Evolutionary conservation across 176 grass and related monocot genomes (phyloP), one percentile per base, ranked within the genome.

Genomic region (Puya raimondii): DNA sequence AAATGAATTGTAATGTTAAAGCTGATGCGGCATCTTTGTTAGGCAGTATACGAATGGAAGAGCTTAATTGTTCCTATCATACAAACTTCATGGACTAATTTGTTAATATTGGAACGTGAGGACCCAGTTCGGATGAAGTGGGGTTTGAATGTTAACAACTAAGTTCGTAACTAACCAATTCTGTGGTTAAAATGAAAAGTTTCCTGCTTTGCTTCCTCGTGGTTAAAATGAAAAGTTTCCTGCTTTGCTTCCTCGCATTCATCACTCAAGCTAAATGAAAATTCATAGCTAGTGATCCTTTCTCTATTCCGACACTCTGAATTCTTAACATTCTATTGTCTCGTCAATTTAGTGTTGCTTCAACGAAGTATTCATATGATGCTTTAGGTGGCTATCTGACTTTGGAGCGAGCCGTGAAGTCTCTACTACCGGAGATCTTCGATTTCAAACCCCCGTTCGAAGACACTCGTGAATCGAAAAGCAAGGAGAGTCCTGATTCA

Each of bases 341-440:
- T 61, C 21, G 21, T 21, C 56, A 15, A 22, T 67, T 16, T 18
- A 67, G 50, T 54, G 25, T 58, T 15, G 21, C 16, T 23, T 58
- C 50, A 77, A 8, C 47, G 20, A 49, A 59, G 7, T 49, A 69
- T 50, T 2, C 21, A 20, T n/a, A 61, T 61, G 56, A 10, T 72
- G 61, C 12, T 49, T 12, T 72, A 58, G 25, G 80, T 65, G 72
- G 74, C 66, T 91, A 91, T 81, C 80, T 86, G 15, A 91, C 81
- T 23, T 76, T 93, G 72, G 80, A 76, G 70, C 85, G 71, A 50
- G 87, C 87, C 17, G 64, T 99, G 63, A 72, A 69, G 76, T 85
- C 72, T 2, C 64, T 99, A 63, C 74, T 99, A 13, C 90, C 85
- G 9, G 85, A 93, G 69, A 84, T 88, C 64, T 99, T 93, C 76